Evolutionary conservation across 2,329 filamentous ascomycete genomes (phyloP), one percentile per base, ranked within the genome.

Genomic region (Graphiopsis chlorocephala): DNA sequence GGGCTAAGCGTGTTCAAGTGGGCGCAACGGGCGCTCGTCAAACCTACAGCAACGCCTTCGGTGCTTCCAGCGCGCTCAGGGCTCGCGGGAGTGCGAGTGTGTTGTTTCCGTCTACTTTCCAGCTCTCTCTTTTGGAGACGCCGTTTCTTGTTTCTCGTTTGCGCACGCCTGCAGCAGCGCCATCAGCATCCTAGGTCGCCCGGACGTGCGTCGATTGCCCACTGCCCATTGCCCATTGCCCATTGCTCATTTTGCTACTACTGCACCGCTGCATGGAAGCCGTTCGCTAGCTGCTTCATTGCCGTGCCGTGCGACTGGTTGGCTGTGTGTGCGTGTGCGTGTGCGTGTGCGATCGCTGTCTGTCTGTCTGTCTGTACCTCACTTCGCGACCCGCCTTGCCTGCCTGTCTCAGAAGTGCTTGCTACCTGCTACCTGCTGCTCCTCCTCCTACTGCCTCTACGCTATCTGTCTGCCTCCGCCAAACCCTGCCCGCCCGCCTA

Each of bases 1-100:
- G 17, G 52, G 52, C 52, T 56, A 56, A 35, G 52, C 29, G 52
- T n/a, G n/a, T 3, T 35, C 14, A 28, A 33, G 28, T 29, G 28
- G 25, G 31, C 57, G 31, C 52, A 33, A 35, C 52, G 28, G 25
- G 31, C 57, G 33, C 57, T 60, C 58, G 58, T 61, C 58, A 61
- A 61, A 61, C 58, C 58, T 61, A 61, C 58, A 50, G 45, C 35
- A 31, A 61, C 45, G 42, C 42, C 58, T 47, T 48, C 28, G 35
- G 29, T 56, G 52, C 52, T 35, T 53, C 52, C 52, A 56, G 50
- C 28, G 50, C 50, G 42, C 42, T 25, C 45, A 48, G 25, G 23
- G 47, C 48, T 42, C 35, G n/a, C n/a, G 35, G 35, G 35, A 10
- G 31, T 11, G 31, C 3, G 31, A 33, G 35, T 42, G 35, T 42